phyloP scores from a whole-genome alignment of 2,329 filamentous ascomycete species.

The Sclerotinia minor region DNA sequence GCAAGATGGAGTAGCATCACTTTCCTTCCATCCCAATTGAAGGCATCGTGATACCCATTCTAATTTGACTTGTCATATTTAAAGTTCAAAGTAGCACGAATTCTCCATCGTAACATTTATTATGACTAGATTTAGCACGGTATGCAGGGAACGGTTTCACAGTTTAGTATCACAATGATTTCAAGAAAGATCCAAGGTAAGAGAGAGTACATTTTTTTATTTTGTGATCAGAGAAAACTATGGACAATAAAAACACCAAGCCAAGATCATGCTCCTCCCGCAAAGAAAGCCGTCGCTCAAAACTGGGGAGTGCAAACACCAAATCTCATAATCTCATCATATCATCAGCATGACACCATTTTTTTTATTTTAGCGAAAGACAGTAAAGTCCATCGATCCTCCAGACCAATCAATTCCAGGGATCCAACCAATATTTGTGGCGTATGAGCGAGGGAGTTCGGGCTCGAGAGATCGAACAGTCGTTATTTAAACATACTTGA shows the following conservation, averaged over 20 bases:
- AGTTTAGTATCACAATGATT: conserved; percentile 2
- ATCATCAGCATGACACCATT: conserved; percentile 5
- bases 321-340: conserved; percentile 11
- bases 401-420: conserved; percentile 14
- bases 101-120: background rate
- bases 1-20: background rate
- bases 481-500: conserved; percentile 18
- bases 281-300: conserved; percentile 25
- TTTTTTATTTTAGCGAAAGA: conserved; percentile 16
- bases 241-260: conserved; percentile 23
- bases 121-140: background rate
- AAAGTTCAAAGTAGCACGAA: background rate
- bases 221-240: conserved; percentile 12
- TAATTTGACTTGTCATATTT: background rate
- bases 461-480: conserved; percentile 10
- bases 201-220: background rate
- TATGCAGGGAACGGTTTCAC: background rate
- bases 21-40: background rate
- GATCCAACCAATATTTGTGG: conserved; percentile 4
- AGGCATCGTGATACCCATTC: background rate
- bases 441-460: background rate
- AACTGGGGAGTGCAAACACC: conserved; percentile 16
- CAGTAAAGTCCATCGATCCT: background rate
- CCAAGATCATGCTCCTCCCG: conserved; percentile 14
- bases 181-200: background rate